phyloP scores from a whole-genome alignment of 2,329 filamentous ascomycete genomes.

The Venturia nashicola region DNA sequence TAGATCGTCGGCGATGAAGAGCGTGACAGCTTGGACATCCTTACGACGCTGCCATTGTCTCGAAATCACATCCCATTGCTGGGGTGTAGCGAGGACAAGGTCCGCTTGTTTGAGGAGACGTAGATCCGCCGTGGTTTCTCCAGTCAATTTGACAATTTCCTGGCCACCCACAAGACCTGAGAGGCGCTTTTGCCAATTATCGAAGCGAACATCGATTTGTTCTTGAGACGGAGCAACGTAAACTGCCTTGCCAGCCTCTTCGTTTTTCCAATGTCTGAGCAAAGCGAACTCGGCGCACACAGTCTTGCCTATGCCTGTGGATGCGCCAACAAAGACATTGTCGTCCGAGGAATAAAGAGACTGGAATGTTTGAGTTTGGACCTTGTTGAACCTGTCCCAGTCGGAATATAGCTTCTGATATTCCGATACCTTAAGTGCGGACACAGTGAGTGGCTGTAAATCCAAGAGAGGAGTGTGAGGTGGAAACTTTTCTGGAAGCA shows the following conservation, averaged over 20 bases:
- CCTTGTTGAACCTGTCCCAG: slow-evolving; percentile 87
- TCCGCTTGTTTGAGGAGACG: slow-evolving; percentile 80
- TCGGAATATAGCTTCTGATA: slow-evolving; percentile 70
- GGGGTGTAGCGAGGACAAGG: slow-evolving; percentile 80
- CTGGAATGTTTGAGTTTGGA: slow-evolving; percentile 96
- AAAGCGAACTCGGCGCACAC: slow-evolving; percentile 92
- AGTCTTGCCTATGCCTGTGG: slow-evolving; percentile 91
- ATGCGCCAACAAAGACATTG: slow-evolving; percentile 86
- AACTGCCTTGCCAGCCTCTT: slow-evolving; percentile 55
- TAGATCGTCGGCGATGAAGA: slow-evolving; percentile 91
- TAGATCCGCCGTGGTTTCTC: slow-evolving; percentile 82
- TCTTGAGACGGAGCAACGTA: slow-evolving; percentile 95
- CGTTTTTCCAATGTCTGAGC: slow-evolving; percentile 70
- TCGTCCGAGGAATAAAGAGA: slow-evolving; percentile 83
- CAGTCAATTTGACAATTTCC: slow-evolving; percentile 82
- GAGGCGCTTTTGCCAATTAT: slow-evolving; percentile 77
- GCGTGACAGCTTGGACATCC: slow-evolving; percentile 78
- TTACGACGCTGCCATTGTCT: slow-evolving; percentile 94
- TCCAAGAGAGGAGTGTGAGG: slow-evolving; percentile 87
- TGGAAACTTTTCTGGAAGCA: slow-evolving; percentile 83
- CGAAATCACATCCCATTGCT: slow-evolving; percentile 92
- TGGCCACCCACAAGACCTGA: slow-evolving; percentile 66
- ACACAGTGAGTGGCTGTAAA: slow-evolving; percentile 78
- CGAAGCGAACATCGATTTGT: slow-evolving; percentile 67
- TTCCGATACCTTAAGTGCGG: slow-evolving; percentile 76